Evolutionary conservation across 768 basidiomycete genomes (phyloP).

Genomic region (Rhizopogon rudus): DNA sequence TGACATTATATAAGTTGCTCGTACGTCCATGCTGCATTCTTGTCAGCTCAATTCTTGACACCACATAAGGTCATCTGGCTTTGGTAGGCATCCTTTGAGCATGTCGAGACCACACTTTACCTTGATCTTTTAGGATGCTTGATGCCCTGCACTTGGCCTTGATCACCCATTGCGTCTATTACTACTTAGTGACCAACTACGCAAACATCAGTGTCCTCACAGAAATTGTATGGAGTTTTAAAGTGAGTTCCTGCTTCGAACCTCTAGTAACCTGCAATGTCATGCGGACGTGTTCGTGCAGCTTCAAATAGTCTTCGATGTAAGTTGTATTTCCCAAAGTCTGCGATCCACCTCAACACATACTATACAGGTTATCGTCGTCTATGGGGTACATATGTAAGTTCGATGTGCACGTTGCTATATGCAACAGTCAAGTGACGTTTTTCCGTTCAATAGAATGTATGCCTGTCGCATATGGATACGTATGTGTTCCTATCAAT

Average conservation of each 20-base stretch:
- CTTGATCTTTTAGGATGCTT: conserved; percentile 25
- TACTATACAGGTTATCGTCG: neutral
- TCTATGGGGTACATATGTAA: neutral
- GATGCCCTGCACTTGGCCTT: conserved; percentile 31
- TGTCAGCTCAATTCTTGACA: neutral
- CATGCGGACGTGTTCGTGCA: neutral
- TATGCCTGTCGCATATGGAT: conserved; percentile 2
- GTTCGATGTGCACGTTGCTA: neutral
- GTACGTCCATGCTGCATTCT: neutral
- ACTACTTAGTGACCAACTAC: conserved; percentile 31
- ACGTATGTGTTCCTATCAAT: neutral
- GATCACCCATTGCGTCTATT: conserved; percentile 30
- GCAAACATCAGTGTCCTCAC: conserved; percentile 23
- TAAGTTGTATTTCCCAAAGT: neutral
- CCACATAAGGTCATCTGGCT: neutral
- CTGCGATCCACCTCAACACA: neutral
- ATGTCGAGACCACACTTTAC: neutral
- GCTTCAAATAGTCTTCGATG: neutral
- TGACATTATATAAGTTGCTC: neutral
- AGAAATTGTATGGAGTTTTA: conserved; percentile 22
- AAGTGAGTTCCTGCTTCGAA: neutral
- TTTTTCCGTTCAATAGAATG: neutral
- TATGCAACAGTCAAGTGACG: neutral
- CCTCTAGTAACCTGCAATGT: neutral
- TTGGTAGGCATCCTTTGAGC: conserved; percentile 8